Base-by-base conservation (phyloP, 1,139 yeast species). In the Geotrichum klebahnii region DNA sequence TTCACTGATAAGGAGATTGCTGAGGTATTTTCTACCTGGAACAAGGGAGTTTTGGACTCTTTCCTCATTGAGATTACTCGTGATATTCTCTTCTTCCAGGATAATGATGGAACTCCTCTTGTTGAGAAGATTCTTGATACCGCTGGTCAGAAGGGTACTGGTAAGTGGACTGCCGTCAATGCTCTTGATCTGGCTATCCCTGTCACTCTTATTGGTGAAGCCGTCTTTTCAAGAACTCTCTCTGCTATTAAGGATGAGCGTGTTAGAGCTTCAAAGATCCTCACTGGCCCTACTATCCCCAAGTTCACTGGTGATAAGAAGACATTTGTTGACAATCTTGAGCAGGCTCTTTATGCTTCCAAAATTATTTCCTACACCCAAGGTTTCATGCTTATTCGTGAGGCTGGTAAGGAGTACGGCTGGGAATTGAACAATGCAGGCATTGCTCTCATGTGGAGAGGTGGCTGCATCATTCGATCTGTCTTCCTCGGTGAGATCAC, bases 81-180 rank as follows among this genome's bases (percentile, higher is more conserved):
- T 72, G 97, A 92, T 69, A 89, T 92, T 65, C 78, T 92, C 71
- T 82, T 85, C 72, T 88, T 72, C 79, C 78, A 84, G 67, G 94
- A 87, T 64, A 52, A 48, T 23, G 97, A 90, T 66, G 94, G 95
- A 61, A 80, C 81, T 62, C 96, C 97, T 66, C 76, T 92, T 63
- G 94, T 92, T 60, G 97, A 92, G 77, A 92, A 92, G 80, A 90
- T 92, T 69, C 76, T 89, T 73, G 98, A 92, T 73, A 72, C 87
- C 64, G 98, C 98, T 62, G 98, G 98, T 66, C 98, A 92, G 79
- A 92, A 92, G 81, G 98, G 98, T 81, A 92, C 98, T 62, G 98
- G 98, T 77, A 92, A 92, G 79, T 92, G 98, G 98, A 92, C 97
- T 62, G 97, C 97, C 59, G 86, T 90, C 72, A 89, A 89, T 71